phyloP scores from a whole-genome alignment of 2,329 filamentous ascomycete species.

The Fonsecaea nubica region DNA sequence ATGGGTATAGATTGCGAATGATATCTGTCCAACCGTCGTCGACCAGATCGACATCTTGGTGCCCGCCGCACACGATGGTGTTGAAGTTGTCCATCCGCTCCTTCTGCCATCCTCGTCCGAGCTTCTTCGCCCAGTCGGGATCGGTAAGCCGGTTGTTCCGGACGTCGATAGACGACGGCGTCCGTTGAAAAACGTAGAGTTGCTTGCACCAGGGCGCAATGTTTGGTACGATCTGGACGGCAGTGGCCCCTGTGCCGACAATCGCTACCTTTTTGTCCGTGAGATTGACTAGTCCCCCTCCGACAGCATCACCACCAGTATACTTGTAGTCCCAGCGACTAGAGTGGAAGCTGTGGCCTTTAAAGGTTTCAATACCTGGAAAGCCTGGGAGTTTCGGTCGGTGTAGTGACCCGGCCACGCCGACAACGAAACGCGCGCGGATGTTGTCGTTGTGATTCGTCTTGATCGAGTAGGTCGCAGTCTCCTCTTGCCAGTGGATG shows the following conservation, averaged over 20 bases:
- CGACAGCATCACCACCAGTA: slow-evolving; percentile 46
- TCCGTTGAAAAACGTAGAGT: slow-evolving; percentile 48
- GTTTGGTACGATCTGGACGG: slow-evolving; percentile 51
- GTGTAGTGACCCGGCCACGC: slow-evolving; percentile 49
- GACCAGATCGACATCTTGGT: slow-evolving; percentile 40
- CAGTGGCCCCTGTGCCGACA: slow-evolving; percentile 50
- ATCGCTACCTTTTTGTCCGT: slow-evolving; percentile 43
- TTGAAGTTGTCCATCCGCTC: slow-evolving; percentile 44
- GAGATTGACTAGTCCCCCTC: slow-evolving; percentile 17
- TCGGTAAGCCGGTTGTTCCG: slow-evolving; percentile 32
- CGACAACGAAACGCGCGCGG: slow-evolving; percentile 49
- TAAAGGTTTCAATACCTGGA: slow-evolving; percentile 43
- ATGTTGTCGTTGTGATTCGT: slow-evolving; percentile 41
- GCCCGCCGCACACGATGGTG: slow-evolving; percentile 36
- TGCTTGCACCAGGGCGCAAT: slow-evolving; percentile 38
- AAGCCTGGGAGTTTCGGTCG: slow-evolving; percentile 39
- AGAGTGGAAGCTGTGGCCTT: slow-evolving; percentile 53
- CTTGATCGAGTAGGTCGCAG: slow-evolving; percentile 30
- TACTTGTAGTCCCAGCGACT: slow-evolving; percentile 53
- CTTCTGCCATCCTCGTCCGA: slow-evolving; percentile 41
- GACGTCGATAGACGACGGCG: slow-evolving; percentile 46
- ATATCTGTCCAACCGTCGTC: slow-evolving; percentile 43
- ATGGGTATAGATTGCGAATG: slow-evolving; percentile 21
- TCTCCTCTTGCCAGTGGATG: slow-evolving; percentile 30
- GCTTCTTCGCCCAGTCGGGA: slow-evolving; percentile 18